Evolutionary conservation across 805 yeast genomes (phyloP), one percentile per base, ranked within the genome.

Genomic region (Starmerella etchellsii): DNA sequence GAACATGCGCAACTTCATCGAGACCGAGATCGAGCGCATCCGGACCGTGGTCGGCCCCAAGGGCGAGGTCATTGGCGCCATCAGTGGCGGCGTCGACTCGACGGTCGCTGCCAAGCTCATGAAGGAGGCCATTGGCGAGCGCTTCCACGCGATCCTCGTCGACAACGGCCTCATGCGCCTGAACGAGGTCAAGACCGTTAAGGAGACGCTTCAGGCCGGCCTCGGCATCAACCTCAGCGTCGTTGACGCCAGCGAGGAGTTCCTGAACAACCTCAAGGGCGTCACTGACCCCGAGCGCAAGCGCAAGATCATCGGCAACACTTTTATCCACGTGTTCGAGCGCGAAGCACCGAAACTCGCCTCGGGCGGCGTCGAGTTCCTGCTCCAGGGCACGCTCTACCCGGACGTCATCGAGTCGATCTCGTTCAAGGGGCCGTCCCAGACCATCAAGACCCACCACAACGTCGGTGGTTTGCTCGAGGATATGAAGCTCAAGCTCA

Each of bases 31-130:
- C 57, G 76, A 81, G 53, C 78, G 98, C 66, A 91, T 91, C 55
- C 75, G 85, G 64, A 71, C 74, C 40, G 69, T 88, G 51, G 96
- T 91, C 53, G 98, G 98, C 39, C 96, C 95, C 52, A 78, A 85
- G 43, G 97, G 95, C 43, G 97, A 91, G 67, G 98, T 91, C 50
- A 91, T 91, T 59, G 98, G 98, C 67, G 98, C 98, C 41, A 98
- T 91, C 51, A 84, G 95, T 39, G 98, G 98, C 58, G 98, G 98
- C 70, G 98, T 91, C 49, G 98, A 91, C 67, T 91, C 98, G 39
- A 91, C 98, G 36, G 98, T 91, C 46, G 98, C 96, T 52, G 96
- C 98, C 51, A 91, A 88, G 71, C 73, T 91, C 60, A 81, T 91
- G 94, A 79, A 84, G 51, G 95, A 82, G 68, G 98, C 98, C 51